Percentiles rank a stretch among this genome's conserved stretches.
phyloP scores from a whole-genome alignment of 306 rosid species.

The Leucaena leucocephala region DNA sequence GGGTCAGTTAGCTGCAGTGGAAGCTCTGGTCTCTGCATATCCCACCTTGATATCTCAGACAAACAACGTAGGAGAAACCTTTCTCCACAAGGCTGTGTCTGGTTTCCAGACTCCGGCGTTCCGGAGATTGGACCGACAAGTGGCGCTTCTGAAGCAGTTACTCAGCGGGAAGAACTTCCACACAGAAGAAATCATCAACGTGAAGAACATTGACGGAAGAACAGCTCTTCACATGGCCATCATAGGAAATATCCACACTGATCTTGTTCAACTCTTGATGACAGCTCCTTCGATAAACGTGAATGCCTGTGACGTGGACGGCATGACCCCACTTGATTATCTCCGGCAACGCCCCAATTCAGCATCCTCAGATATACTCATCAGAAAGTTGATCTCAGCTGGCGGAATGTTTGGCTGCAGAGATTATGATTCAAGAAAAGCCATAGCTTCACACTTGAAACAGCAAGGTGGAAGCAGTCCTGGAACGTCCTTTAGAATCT shows the following conservation, averaged over 20 bases:
- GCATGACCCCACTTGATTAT: conserved; percentile 91
- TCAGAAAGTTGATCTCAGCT: conserved; percentile 79
- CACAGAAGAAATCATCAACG: conserved; percentile 64
- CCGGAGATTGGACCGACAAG: conserved; percentile 80
- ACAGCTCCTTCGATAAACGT: conserved; percentile 66
- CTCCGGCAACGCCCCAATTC: conserved; percentile 70
- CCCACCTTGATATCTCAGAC: conserved; percentile 54
- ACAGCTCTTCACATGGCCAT: conserved; percentile 91
- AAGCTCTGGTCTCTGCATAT: conserved; percentile 65
- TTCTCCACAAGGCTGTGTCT: conserved; percentile 85
- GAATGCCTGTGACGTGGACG: conserved; percentile 63
- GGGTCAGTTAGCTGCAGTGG: conserved; percentile 81
- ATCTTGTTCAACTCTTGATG: conserved; percentile 91
- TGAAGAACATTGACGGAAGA: conserved; percentile 67
- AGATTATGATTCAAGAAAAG: conserved; percentile 74
- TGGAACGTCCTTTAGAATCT: conserved; percentile 78
- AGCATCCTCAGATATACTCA: conserved; percentile 74
- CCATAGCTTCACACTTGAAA: conserved; percentile 80
- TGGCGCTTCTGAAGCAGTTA: conserved; percentile 73
- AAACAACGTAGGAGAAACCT: conserved; percentile 82
- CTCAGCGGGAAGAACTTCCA: conserved; percentile 52
- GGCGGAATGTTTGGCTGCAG: conserved; percentile 85
- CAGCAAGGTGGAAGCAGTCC: conserved; percentile 89
- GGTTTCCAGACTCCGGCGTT: conserved; percentile 82
- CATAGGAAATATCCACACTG: conserved; percentile 79